Percentiles rank a stretch among this genome's conserved stretches.
These are phyloP conservation scores for Phallus indusiatus DNA, from an alignment of 768 basidiomycete genomes.

Conservation along the genomic window DNA sequence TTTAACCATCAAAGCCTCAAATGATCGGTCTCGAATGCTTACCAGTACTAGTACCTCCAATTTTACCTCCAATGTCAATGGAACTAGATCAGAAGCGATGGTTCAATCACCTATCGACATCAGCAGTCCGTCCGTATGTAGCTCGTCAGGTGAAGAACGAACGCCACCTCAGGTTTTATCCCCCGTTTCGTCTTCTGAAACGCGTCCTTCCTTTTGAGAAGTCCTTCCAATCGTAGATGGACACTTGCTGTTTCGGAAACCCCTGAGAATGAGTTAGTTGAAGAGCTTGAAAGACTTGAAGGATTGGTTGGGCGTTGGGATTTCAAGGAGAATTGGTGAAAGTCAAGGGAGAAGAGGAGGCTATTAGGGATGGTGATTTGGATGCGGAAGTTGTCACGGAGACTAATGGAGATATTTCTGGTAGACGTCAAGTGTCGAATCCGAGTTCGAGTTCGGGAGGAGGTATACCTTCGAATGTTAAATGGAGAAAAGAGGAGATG, in stretches of 20 bases:
- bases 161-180: not conserved
- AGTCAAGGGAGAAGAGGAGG: not conserved
- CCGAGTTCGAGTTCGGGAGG: not conserved
- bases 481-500: conserved; percentile 16
- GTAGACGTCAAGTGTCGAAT: not conserved
- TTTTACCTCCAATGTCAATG: not conserved
- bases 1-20: not conserved
- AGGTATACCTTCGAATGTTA: not conserved
- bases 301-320: conserved; percentile 15
- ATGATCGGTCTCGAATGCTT: not conserved
- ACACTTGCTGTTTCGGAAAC: conserved; percentile 25
- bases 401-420: not conserved
- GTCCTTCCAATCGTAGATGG: conserved; percentile 17
- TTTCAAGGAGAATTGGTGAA: conserved; percentile 1
- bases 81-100: not conserved
- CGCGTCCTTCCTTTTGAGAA: conserved; percentile 5
- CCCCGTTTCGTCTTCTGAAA: not conserved
- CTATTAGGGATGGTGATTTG: not conserved
- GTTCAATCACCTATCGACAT: not conserved
- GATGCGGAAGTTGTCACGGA: not conserved
- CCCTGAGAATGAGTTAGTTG: conserved; percentile 22
- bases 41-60: not conserved
- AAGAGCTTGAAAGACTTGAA: conserved; percentile 22
- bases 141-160: not conserved
- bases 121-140: not conserved